Percentiles rank a stretch among this genome's conserved stretches.
phyloP scores from a whole-genome alignment of 257 asterid species.

The Asclepias syriaca region DNA sequence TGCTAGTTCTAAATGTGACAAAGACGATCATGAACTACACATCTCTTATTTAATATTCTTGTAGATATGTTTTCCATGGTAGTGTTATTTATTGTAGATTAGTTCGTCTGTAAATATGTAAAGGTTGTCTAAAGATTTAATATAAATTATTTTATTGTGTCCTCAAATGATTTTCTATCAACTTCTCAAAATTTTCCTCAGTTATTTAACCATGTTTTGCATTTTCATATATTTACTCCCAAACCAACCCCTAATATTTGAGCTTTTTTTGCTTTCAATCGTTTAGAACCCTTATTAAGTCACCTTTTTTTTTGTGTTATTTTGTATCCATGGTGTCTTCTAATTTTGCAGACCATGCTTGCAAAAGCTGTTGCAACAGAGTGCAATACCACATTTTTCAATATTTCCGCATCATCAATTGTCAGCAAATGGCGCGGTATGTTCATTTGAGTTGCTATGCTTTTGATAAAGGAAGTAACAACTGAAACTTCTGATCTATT shows the following conservation, averaged over 20 bases:
- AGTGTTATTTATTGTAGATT: background rate
- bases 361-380: conserved; percentile 99
- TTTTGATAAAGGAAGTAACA: background rate
- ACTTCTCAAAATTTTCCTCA: background rate
- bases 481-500: background rate
- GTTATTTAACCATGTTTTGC: background rate
- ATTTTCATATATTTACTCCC: background rate
- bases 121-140: background rate
- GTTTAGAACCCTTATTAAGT: background rate
- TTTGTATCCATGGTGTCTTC: background rate
- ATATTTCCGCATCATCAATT: conserved; percentile 96
- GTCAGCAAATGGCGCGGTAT: conserved; percentile 99
- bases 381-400: conserved; percentile 98
- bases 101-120: background rate
- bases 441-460: conserved; percentile 13
- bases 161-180: background rate
- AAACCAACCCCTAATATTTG: background rate
- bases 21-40: background rate
- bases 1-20: background rate
- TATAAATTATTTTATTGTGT: background rate
- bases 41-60: background rate
- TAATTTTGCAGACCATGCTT: conserved; percentile 78
- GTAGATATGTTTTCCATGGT: background rate
- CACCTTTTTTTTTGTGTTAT: background rate
- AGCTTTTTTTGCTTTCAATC: background rate